Evolutionary conservation across 768 basidiomycete species (phyloP), one percentile per base, ranked within the genome.

Genomic region (Pleurotus cornucopiae): DNA sequence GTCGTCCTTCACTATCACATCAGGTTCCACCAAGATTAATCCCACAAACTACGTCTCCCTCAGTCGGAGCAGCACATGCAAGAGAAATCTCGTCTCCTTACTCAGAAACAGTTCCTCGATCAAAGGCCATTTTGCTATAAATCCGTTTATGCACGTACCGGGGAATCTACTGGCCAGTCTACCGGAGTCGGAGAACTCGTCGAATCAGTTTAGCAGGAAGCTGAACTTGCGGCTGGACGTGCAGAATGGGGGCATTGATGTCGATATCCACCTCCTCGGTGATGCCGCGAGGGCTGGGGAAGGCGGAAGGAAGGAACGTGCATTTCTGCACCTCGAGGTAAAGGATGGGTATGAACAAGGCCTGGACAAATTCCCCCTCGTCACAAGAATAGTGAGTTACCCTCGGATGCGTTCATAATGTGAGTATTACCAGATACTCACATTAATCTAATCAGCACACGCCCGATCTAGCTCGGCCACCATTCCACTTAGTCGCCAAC

Each of bases 211-310:
- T 52, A 58, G 61, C 1, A 61, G 63, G 25, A 67, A 73, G 21
- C 75, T 74, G 46, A 77, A 81, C 52, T 65, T 81, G 5, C 56
- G 59, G 6, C 60, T 80, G 41, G 70, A 67, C 51, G 76, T 76
- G 1, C 70, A 71, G 58, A 69, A 70, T 54, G 71, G 76, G 1
- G 73, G 72, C 1, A 74, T 82, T 3, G 67, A 75, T 34, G 76
- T 75, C 5, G 70, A 78, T 16, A 66, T 52, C 5, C 41, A 52
- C 39, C 65, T 79, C n/a, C 61, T 74, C 3, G 58, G 61, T 48
- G 62, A 65, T 41, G 61, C 58, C 2, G 18, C 46, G 4, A 44
- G 43, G 43, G 56, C 44, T 12, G 43, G 41, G 39, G 46, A 43
- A 11, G 56, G 51, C 58, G 5, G 14, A 5, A 14, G 25, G 40